Evolutionary conservation across 148 eudicot genomes (phyloP), one percentile per base, ranked within the genome.

Genomic region (Cornus kousa): DNA sequence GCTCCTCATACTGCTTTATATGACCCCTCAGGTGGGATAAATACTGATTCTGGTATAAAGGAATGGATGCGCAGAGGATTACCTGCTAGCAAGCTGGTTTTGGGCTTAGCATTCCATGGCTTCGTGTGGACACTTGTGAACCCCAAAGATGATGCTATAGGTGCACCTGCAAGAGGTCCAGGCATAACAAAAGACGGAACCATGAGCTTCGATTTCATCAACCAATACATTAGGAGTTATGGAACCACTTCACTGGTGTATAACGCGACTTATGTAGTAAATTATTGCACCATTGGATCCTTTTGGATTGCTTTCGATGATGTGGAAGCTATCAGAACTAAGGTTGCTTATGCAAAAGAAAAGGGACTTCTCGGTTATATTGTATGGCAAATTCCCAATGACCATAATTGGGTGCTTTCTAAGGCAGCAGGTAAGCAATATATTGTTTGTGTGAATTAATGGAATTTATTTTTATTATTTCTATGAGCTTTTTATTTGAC

Each of bases 231-330:
- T 3, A 68, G 71, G 28, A 80, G 83, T 20, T 73, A 80, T 59
- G 78, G 73, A 22, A 78, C 39, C 28, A 32, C 19, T 22, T 46
- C 81, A 17, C 28, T 28, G 28, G 65, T 71, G 48, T 87, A 82
- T 67, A 82, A 84, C 70, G 73, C 82, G 2, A 78, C 79, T 3
- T 84, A 80, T 50, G 89, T 83, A 9, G 80, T 81, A 74, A 85
- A 81, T 50, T 83, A 74, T 37, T 76, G 79, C 66, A 73, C 78
- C 2, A 76, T 74, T 70, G 80, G 74, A 28, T 76, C 88, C 12
- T 70, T 70, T 39, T 87, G 90, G 90, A 80, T 87, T n/a, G 84
- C 78, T 31, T 87, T 74, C 74, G 86, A 87, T 31, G 89, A 82
- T 71, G 86, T 85, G 10, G 87, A 84, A 55, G 85, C 88, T 20